Base-by-base conservation (phyloP, 2,329 filamentous ascomycete genomes). In the Pseudogymnoascus sp. region DNA sequence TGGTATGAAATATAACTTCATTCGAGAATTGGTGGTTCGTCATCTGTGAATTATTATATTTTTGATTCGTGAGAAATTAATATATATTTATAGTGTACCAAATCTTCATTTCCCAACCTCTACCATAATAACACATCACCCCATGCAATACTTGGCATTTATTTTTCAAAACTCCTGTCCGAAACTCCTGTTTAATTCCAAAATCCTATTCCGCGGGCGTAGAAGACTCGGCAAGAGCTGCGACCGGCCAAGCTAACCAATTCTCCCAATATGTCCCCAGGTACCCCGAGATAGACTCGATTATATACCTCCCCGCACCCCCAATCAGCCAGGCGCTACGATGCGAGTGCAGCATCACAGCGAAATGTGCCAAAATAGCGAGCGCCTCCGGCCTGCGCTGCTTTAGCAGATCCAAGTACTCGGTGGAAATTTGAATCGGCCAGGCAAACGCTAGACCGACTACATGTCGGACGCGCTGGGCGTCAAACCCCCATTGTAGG, bases 301-400 rank as follows among this genome's bases (percentile, higher is more conserved):
- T 62, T n/a, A 73, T 62, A 54, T 66, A 67, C 8, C 54, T 66
- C 21, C 70, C 70, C 14, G 68, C 64, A 23, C 67, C 60, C 2
- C 70, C 69, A 37, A 73, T 65, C 6, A 68, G 64, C 71, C 72
- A 73, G 34, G 65, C 68, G 1, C 57, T 18, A 18, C 68, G 63
- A 11, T 63, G 60, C 4, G 18, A 62, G 65, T 77, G 70, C n/a
- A 77, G 60, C 40, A 77, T 61, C 5, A 75, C 66, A 1, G 73
- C 71, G 65, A 75, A 78, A 64, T 75, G 69, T 3, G 73, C 74
- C 29, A 78, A 62, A 10, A 78, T 64, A 1, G 75, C 63, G 60
- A 78, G 68, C 1, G 75, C 74, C 29, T 77, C 75, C 0, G 74
- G 71, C 16, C 69, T 69, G 26, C 69, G 68, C 37, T 67, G 42